Base-by-base conservation (phyloP, 2,329 filamentous ascomycete species). In the Aureobasidium sp. region DNA sequence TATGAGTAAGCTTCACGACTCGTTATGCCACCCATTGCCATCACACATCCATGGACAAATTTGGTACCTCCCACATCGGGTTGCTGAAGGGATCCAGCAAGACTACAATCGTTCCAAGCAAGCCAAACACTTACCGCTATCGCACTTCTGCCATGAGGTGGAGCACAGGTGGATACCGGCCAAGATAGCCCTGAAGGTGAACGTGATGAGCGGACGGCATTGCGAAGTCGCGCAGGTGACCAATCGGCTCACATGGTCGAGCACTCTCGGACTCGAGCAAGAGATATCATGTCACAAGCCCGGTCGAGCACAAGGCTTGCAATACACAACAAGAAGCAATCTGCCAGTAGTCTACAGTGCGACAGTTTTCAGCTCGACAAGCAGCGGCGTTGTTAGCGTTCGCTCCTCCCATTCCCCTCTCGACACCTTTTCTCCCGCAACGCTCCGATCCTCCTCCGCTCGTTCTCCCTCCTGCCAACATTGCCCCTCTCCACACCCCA, bases 401-500 rank as follows among this genome's bases (percentile, higher is more conserved):
- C 55, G 55, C 55, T 47, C 27, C 55, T n/a, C 34, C 20, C 43
- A 29, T 57, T 36, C 43, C 43, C 55, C 55, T 59, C 55, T 59
- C 55, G 27, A 32, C 29, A 59, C 46, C 57, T 43, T 60, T 51
- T 50, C 53, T 57, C 34, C 57, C 57, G 57, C 36, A 32, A 59
- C 43, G 34, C 57, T 43, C 57, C 57, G 57, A 59, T 50, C 43
- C 32, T 39, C 56, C 44, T 60, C 57, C 43, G 55, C 44, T 34
- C 48, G 29, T 44, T 46, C 53, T 32, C 24, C 37, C 51, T 57
- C 12, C 37, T 39, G 53, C 53, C 39, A 46, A 44, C 41, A 48
- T 32, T 44, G 32, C 55, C 55, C 83, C 81, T 57, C 84, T 79
- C 66, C 65, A 46, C 65, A 62, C 61, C 61, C 52, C 56, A 66